A percentile compares a stretch with the other conserved stretches of the same genome.
Evolutionary conservation across 169 alveolate genomes (phyloP).

Genomic region (Haemoproteus tartakovskyi): DNA sequence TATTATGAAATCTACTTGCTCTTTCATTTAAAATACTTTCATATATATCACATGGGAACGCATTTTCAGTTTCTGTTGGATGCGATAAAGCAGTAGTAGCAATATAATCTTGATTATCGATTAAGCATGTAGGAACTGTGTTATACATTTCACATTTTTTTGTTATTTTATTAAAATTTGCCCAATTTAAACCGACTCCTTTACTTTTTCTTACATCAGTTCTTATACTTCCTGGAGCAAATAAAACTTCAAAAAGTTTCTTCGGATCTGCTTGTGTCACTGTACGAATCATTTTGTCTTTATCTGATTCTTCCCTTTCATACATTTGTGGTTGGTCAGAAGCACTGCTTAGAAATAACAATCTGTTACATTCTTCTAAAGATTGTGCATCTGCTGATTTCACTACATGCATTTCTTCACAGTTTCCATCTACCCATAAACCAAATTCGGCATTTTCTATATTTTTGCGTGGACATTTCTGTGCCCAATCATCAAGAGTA

Average conservation of each 20-base stretch:
- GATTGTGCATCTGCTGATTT: neutral
- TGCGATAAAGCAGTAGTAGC: conserved; percentile 79
- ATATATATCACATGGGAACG: conserved; percentile 73
- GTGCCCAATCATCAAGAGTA: conserved; percentile 69
- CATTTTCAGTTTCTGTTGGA: conserved; percentile 61
- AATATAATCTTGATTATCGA: conserved; percentile 64
- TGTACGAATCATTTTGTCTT: conserved; percentile 19
- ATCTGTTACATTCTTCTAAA: conserved; percentile 66
- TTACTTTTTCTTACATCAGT: conserved; percentile 40
- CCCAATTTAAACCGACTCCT: conserved; percentile 81
- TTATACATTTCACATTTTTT: conserved; percentile 66
- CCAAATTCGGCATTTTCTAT: conserved; percentile 76
- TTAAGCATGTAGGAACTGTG: conserved; percentile 72
- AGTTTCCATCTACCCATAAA: conserved; percentile 68
- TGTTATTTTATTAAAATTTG: conserved; percentile 52
- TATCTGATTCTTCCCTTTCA: conserved; percentile 43
- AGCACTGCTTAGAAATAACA: conserved; percentile 72
- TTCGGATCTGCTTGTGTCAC: conserved; percentile 2
- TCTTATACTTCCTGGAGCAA: conserved; percentile 62
- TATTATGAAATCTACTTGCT: conserved; percentile 1
- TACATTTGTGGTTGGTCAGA: conserved; percentile 69
- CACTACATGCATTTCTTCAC: conserved; percentile 14
- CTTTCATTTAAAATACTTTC: conserved; percentile 49
- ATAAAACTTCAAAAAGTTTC: conserved; percentile 22
- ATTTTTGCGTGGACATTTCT: conserved; percentile 72